phyloP scores from a whole-genome alignment of 176 grass and related monocot species.

The Thinopyrum elongatum region DNA sequence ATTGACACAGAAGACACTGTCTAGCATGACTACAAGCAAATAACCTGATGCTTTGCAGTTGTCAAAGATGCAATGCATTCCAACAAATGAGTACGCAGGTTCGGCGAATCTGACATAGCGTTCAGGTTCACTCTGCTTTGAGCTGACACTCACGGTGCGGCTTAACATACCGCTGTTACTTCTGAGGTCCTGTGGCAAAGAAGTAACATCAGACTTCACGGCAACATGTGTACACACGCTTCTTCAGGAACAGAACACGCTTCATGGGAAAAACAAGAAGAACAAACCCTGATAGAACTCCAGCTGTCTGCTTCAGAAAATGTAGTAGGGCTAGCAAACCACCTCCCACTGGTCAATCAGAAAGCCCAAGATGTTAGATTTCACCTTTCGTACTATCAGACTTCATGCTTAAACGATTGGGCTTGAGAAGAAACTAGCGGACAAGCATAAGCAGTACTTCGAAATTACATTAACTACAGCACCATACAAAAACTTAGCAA shows the following conservation, averaged over 20 bases:
- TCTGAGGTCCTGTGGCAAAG: constrained; percentile 70
- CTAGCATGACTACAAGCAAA: constrained; percentile 25
- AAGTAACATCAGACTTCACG: constrained; percentile 19
- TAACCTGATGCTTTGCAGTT: constrained; percentile 89
- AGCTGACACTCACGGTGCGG: constrained; percentile 50
- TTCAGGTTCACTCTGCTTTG: constrained; percentile 67
- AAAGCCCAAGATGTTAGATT: constrained; percentile 31
- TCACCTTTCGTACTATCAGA: background rate
- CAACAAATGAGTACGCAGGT: constrained; percentile 93
- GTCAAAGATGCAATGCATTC: constrained; percentile 99
- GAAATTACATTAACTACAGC: constrained; percentile 4
- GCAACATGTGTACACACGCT: background rate
- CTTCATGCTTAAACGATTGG: constrained; percentile 5
- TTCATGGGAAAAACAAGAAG: constrained; percentile 2
- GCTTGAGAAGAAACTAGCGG: background rate
- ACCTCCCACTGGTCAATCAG: constrained; percentile 57
- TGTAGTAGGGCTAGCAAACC: constrained; percentile 51
- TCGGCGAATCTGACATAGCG: constrained; percentile 59
- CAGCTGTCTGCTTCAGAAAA: constrained; percentile 68
- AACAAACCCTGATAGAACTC: constrained; percentile 65
- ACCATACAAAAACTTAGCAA: background rate
- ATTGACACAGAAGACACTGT: constrained; percentile 9
- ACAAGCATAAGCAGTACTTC: background rate
- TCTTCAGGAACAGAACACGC: background rate
- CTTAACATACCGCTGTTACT: constrained; percentile 51